Evolutionary conservation across 2,329 filamentous ascomycete genomes (phyloP).

Genomic region (Aureobasidium uvarum): DNA sequence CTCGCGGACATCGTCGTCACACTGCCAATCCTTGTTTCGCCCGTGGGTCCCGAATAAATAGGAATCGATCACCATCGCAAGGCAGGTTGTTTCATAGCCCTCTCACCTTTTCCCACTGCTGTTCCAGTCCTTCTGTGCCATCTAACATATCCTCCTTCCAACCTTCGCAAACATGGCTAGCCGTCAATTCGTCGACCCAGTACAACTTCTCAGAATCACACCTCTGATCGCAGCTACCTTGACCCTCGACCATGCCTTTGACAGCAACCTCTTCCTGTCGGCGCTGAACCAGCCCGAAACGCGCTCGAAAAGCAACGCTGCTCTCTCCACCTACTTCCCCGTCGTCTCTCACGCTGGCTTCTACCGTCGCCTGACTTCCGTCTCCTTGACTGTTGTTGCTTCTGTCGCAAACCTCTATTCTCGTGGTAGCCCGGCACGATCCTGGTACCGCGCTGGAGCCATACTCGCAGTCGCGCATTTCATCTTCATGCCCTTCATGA

Average conservation of each 20-base stretch:
- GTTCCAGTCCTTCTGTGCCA: neutral
- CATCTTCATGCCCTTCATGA: slow-evolving; percentile 24
- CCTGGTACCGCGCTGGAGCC: slow-evolving; percentile 19
- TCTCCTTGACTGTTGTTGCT: slow-evolving; percentile 15
- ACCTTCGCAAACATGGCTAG: slow-evolving; percentile 17
- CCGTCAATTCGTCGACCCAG: slow-evolving; percentile 21
- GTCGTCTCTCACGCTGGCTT: slow-evolving; percentile 8
- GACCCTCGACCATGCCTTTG: slow-evolving; percentile 16
- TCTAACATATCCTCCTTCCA: neutral
- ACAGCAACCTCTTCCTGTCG: slow-evolving; percentile 19
- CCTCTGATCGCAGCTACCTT: slow-evolving; percentile 21
- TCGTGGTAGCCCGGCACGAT: neutral
- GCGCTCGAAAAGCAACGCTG: slow-evolving; percentile 5
- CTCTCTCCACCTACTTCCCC: slow-evolving; percentile 22
- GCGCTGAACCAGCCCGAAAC: slow-evolving; percentile 12
- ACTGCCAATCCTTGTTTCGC: slow-evolving; percentile 19
- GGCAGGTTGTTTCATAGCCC: slow-evolving; percentile 3
- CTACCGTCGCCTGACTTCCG: slow-evolving; percentile 4
- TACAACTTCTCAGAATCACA: slow-evolving; percentile 20
- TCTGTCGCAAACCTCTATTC: slow-evolving; percentile 22
- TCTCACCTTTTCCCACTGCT: neutral
- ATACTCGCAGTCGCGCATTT: slow-evolving; percentile 16
- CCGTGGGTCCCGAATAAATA: slow-evolving; percentile 6
- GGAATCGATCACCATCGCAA: slow-evolving; percentile 10
- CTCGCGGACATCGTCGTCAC: slow-evolving; percentile 14